Percentiles rank a stretch among this genome's conserved stretches.
These are phyloP conservation scores for Hyparrhenia diplandra DNA, from an alignment of 176 grass and related monocot species.

Conservation along the genomic window DNA sequence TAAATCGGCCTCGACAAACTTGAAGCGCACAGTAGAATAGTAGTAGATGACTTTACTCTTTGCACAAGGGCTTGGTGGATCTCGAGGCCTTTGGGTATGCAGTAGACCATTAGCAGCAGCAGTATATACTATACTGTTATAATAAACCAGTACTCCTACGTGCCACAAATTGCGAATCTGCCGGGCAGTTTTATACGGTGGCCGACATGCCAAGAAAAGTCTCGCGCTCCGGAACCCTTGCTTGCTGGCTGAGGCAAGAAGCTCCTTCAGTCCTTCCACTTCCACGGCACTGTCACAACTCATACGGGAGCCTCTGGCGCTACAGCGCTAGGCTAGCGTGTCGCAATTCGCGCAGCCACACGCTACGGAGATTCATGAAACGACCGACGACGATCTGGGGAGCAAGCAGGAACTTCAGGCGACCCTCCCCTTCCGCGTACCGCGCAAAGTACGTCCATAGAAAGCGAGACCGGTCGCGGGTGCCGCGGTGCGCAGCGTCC, in stretches of 20 bases:
- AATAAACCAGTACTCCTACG: too few relatives aligned
- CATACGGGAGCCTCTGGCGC: too few relatives aligned
- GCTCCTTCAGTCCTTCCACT: background rate
- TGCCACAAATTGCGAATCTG: background rate
- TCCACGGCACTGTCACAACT: background rate
- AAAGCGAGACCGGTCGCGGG: constrained; percentile 5
- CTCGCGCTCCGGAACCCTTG: constrained; percentile 9
- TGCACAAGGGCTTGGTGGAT: background rate
- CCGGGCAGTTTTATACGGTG: background rate
- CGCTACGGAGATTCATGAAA: background rate
- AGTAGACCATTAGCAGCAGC: background rate
- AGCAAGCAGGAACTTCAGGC: background rate
- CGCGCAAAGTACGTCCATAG: background rate
- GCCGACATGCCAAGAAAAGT: constrained; percentile 8
- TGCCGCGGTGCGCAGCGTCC: background rate
- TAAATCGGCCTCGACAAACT: background rate
- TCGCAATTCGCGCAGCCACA: background rate
- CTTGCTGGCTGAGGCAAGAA: constrained; percentile 4
- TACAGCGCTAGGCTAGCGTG: too few relatives aligned
- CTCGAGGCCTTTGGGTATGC: background rate
- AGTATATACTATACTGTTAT: too few relatives aligned
- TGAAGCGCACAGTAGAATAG: too few relatives aligned
- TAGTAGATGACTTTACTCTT: background rate
- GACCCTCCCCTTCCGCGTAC: background rate
- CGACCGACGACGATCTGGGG: background rate